phyloP scores from a whole-genome alignment of 2,329 filamentous ascomycete species.

The Sclerotinia borealis region DNA sequence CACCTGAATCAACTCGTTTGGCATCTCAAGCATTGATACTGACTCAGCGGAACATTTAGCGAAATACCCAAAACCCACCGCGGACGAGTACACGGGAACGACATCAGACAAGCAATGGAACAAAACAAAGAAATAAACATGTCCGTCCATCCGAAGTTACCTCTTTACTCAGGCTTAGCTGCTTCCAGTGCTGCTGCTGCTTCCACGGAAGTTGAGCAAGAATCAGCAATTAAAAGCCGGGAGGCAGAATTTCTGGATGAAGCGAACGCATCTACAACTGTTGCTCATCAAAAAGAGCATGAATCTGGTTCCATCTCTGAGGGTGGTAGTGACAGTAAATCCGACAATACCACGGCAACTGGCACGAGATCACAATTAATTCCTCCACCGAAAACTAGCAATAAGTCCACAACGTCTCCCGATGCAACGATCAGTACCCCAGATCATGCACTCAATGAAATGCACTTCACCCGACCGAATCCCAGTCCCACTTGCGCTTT shows the following conservation, averaged over 20 bases:
- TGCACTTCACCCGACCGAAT: not conserved
- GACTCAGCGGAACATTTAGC: not conserved
- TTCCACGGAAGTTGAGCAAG: not conserved
- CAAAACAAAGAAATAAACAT: not conserved
- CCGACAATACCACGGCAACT: accelerated
- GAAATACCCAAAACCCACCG: not conserved
- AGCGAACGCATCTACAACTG: not conserved
- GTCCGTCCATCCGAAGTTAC: not conserved
- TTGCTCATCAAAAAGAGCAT: not conserved
- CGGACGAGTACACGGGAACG: not conserved
- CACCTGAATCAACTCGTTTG: not conserved
- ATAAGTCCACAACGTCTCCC: not conserved
- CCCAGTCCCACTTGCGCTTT: not conserved
- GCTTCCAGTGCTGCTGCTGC: not conserved
- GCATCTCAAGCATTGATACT: not conserved
- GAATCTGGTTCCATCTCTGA: accelerated
- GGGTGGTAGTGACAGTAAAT: not conserved
- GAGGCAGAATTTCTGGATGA: not conserved
- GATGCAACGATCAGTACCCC: not conserved
- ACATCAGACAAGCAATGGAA: not conserved
- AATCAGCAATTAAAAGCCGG: not conserved
- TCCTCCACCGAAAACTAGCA: too few species aligned
- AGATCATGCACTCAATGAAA: not conserved
- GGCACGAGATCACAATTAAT: not conserved
- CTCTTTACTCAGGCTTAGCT: not conserved